Evolutionary conservation across 2,329 filamentous ascomycete genomes (phyloP), one percentile per base, ranked within the genome.

Genomic region (Tolypocladium endophyticum): DNA sequence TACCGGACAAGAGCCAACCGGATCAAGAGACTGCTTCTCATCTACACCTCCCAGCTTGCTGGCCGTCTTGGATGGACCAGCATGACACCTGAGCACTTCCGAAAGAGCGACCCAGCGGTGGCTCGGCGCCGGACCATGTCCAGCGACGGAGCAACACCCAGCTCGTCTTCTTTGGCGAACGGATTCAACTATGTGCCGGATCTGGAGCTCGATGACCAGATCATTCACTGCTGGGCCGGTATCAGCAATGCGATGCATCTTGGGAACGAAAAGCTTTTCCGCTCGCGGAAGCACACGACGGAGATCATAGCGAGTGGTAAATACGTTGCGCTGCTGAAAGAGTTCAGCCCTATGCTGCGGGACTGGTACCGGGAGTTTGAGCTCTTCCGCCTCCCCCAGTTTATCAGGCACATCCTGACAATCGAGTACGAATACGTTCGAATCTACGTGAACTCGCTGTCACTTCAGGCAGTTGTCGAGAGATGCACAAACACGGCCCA

Each of bases 371-470:
- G 81, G 50, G 88, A 92, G 62, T 92, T 97, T 69, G 88, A 96
- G 66, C 81, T 84, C n/a, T 88, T 90, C 67, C 82, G 84, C 59
- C 79, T 88, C 58, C 86, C 86, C 2, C 82, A 77, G 28, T 87
- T 82, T 63, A 87, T 86, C 64, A 77, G 82, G 36, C 86, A 92
- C 70, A 92, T 97, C 61, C 79, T 99, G 36, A 88, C 86, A 9
- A 97, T 97, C 64, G 94, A 99, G 76, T 97, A 94, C 69, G 91
- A 97, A 69, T 97, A 97, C 70, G 91, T 93, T 33, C 85, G 93
- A 68, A 89, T 97, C 57, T 97, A 97, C 70, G 84, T 97, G 76
- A 97, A 97, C 72, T 96, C 92, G 0, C 80, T 99, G 2, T 92
- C 92, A 2, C 78, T 99, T 2, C 94, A 99, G 74, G 94, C 94